Evolutionary conservation across 306 rosid genomes (phyloP).

Genomic region (Alnus rubra): DNA sequence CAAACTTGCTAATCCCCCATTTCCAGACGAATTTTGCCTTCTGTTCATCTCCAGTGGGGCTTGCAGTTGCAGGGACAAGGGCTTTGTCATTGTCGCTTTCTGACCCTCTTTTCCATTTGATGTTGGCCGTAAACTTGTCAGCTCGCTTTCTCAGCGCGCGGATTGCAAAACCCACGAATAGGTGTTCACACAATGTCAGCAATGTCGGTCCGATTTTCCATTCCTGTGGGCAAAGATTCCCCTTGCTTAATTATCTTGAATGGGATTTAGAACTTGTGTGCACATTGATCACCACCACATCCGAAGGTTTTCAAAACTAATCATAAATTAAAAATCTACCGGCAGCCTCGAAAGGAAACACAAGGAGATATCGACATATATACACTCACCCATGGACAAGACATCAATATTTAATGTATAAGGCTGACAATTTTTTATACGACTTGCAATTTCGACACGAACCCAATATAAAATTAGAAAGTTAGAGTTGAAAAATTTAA

Average conservation of each 20-base stretch:
- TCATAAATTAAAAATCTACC: not conserved
- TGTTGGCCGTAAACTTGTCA: constrained; percentile 42
- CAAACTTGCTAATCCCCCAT: constrained; percentile 76
- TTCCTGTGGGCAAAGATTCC: constrained; percentile 50
- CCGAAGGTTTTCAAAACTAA: not conserved
- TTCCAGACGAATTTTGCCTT: constrained; percentile 48
- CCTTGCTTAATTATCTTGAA: constrained; percentile 19
- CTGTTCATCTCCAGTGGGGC: constrained; percentile 16
- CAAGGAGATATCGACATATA: not conserved
- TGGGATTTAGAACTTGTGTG: not conserved
- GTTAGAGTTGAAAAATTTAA: too few relatives aligned
- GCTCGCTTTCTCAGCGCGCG: constrained; percentile 76
- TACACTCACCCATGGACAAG: not conserved
- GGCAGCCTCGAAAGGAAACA: not conserved
- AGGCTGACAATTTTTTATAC: too few relatives aligned
- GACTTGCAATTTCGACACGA: too few relatives aligned
- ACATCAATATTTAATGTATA: too few relatives aligned
- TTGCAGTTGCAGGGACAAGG: constrained; percentile 32
- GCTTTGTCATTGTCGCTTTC: constrained; percentile 28
- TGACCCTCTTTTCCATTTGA: constrained; percentile 46
- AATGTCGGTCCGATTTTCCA: constrained; percentile 85
- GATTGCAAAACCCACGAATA: constrained; percentile 86
- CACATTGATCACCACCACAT: not conserved
- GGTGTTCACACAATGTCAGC: constrained; percentile 79
- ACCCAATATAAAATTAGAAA: too few relatives aligned